Base-by-base conservation (phyloP, 202 grass and related monocot genomes). In the Setaria viridis region DNA sequence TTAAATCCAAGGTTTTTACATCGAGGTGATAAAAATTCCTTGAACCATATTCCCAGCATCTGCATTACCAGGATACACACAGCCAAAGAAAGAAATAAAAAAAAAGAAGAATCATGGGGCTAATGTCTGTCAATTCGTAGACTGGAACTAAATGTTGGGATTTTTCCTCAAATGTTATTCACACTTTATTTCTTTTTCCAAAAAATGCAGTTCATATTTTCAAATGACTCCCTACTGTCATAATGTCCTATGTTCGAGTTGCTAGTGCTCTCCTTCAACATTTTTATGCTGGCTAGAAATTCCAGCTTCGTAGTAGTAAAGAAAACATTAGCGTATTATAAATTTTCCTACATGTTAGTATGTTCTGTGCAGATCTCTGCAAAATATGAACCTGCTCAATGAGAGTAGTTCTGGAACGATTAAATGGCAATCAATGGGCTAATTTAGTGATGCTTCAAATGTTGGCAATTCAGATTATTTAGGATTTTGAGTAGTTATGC, bases 131-230 rank as follows among this genome's bases (percentile, higher is more conserved):
- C 25, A 25, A 25, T 25, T 0, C 25, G 25, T 25, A 25, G 25
- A 25, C 25, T 25, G 25, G 25, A 25, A 25, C 17, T 53, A 11
- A 39, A 53, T 4, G 53, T 39, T 16, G 16, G 5, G 6, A 50
- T 12, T 20, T 0, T 2, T 19, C 76, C 58, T 16, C 14, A 14
- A 6, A 29, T 14, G 11, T 13, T 6, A 59, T 58, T 42, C 14
- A 76, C 73, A 76, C 0, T 21, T 41, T 76, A 42, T 20, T 42
- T 76, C 34, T 4, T 58, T 57, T 41, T 37, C 8, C 2, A 2
- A 74, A 34, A 74, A 33, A 54, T 35, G 48, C 16, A 35, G 48
- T 53, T 54, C 71, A 74, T 54, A 13, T 72, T 72, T 34, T 74
- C 30, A 53, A 74, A 34, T 54, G 3, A 51, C 12, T 73, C 2